A percentile compares a stretch with the other conserved stretches of the same genome.
Evolutionary conservation across 129 eudicot genomes (phyloP).

Genomic region (Chrysanthemum lavandulifolium): DNA sequence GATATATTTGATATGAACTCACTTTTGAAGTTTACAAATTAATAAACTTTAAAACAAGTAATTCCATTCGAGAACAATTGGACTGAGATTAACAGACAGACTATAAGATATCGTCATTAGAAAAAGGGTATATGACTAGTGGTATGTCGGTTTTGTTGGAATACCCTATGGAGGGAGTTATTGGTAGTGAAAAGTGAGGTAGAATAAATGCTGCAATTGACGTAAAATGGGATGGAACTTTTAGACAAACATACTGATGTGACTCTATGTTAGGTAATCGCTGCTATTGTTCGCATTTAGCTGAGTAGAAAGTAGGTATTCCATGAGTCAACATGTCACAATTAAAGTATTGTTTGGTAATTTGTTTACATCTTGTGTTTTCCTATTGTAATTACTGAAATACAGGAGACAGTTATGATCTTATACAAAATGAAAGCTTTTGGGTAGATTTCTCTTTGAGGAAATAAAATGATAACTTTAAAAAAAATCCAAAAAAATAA

Average conservation of each 20-base stretch:
- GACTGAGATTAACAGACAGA: background rate
- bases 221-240: constrained; percentile 8
- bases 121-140: background rate
- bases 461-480: no score
- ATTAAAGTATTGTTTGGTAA: constrained; percentile 11
- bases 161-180: background rate
- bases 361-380: no score
- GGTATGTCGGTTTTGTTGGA: constrained; percentile 9
- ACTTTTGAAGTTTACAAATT: background rate
- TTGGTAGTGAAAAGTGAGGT: background rate
- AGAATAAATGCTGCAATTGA: background rate
- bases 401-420: no score
- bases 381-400: no score
- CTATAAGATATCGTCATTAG: background rate
- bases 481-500: no score
- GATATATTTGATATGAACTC: no score
- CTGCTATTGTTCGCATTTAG: background rate
- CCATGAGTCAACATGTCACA: constrained; percentile 5
- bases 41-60: background rate
- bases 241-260: background rate
- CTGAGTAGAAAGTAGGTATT: constrained; percentile 3
- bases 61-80: background rate
- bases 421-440: no score
- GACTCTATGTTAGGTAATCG: background rate
- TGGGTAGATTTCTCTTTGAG: no score